Percentiles rank a stretch among this genome's conserved stretches.
phyloP scores from a whole-genome alignment of 495 filamentous ascomycete species.

The Penicillium odoratum region DNA sequence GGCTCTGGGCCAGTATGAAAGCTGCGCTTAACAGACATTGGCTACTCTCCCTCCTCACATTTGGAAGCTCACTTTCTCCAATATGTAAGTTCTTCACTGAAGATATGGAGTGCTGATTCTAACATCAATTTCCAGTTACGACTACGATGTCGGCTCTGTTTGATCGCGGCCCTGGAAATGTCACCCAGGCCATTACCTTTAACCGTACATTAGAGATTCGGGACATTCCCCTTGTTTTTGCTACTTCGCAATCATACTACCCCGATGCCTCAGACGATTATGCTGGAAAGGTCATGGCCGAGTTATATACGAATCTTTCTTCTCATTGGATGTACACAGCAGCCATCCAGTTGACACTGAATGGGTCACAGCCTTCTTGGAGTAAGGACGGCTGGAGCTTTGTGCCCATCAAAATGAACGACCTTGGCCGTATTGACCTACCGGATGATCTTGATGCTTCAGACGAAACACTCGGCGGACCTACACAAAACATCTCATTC shows the following conservation, averaged over 20 bases:
- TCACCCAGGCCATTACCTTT: conserved; percentile 15
- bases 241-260: conserved; percentile 5
- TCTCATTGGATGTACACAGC: conserved; percentile 34
- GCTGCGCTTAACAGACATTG: conserved; percentile 32
- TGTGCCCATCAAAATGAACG: conserved; percentile 24
- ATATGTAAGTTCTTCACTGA: conserved; percentile 30
- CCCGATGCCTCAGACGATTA: conserved; percentile 12
- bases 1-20: conserved; percentile 30
- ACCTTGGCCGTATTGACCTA: background rate
- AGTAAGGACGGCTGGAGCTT: conserved; percentile 40
- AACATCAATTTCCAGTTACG: conserved; percentile 25
- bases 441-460: background rate
- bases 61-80: conserved; percentile 29
- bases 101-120: background rate
- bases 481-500: conserved; percentile 26
- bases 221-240: conserved; percentile 18
- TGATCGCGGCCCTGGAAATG: conserved; percentile 15
- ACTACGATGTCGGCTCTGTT: conserved; percentile 41
- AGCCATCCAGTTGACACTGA: conserved; percentile 28
- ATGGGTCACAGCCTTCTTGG: conserved; percentile 35
- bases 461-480: background rate
- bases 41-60: conserved; percentile 30
- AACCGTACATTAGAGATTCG: conserved; percentile 20
- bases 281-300: conserved; percentile 3
- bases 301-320: conserved; percentile 22